A percentile compares a stretch with the other conserved stretches of the same genome.
phyloP scores from a whole-genome alignment of 139 green algal species.

The Micractinium sp. region DNA sequence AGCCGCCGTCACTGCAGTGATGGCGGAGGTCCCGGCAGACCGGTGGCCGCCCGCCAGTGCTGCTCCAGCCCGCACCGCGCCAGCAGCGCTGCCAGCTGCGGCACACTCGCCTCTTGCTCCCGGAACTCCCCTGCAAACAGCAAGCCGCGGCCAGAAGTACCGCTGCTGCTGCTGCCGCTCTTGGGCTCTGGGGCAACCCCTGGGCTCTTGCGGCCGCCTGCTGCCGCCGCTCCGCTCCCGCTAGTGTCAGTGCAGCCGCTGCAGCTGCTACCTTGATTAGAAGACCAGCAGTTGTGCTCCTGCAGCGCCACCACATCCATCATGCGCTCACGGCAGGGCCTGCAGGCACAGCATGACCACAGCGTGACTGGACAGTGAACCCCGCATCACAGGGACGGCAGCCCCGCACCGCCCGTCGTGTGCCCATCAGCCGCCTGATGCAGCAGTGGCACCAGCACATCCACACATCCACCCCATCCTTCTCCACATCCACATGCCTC shows the following conservation, averaged over 20 bases:
- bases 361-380: background rate
- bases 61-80: background rate
- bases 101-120: slow-evolving; percentile 3
- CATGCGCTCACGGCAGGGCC: slow-evolving; percentile 30
- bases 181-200: background rate
- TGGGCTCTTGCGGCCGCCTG: background rate
- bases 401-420: no score
- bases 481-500: no score
- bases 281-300: background rate
- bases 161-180: background rate
- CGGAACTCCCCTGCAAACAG: background rate
- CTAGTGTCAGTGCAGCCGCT: background rate
- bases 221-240: background rate
- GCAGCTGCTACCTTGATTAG: background rate
- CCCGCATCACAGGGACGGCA: no score
- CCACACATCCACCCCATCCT: no score
- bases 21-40: background rate
- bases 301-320: background rate
- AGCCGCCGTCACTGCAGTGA: background rate
- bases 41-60: background rate
- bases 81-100: slow-evolving; percentile 5
- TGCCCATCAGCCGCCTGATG: no score
- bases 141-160: background rate
- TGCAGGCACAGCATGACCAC: background rate
- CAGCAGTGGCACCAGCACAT: no score